These are phyloP conservation scores for Saturnispora galanensis DNA, from an alignment of 805 yeast genomes.

Conservation along the genomic window DNA sequence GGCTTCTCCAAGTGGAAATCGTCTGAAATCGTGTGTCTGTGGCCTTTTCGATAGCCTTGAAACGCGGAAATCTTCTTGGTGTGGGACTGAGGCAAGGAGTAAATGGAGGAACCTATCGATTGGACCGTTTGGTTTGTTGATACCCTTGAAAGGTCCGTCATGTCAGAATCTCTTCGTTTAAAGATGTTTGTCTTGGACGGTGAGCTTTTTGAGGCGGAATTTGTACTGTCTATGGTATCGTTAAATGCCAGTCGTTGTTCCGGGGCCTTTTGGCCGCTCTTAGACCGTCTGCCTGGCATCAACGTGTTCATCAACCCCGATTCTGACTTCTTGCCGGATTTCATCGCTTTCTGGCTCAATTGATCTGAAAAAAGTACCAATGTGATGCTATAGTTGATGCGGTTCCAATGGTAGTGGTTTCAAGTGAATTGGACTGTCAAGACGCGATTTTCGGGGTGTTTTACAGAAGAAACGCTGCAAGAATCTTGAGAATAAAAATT, in stretches of 20 bases:
- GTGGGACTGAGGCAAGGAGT: slow-evolving; percentile 22
- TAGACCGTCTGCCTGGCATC: slow-evolving; percentile 7
- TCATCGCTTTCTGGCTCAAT: slow-evolving; percentile 4
- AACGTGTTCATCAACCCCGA: slow-evolving; percentile 6
- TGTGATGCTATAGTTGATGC: no score
- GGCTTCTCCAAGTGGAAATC: slow-evolving; percentile 57
- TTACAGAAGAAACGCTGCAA: no score
- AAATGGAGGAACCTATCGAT: slow-evolving; percentile 16
- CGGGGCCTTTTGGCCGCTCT: background rate
- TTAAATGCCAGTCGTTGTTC: background rate
- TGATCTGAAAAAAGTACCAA: background rate
- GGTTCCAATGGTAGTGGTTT: no score
- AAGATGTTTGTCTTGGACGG: slow-evolving; percentile 5
- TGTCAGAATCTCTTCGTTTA: slow-evolving; percentile 7
- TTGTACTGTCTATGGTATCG: background rate
- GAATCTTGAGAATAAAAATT: no score
- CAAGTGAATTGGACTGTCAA: no score
- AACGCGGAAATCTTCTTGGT: slow-evolving; percentile 19
- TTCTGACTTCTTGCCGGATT: slow-evolving; percentile 9
- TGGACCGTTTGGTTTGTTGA: slow-evolving; percentile 18
- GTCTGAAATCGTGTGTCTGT: slow-evolving; percentile 29
- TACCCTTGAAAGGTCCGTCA: slow-evolving; percentile 20
- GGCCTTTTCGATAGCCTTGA: slow-evolving; percentile 22
- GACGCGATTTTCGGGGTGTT: no score
- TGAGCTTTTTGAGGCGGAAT: background rate